phyloP scores from a whole-genome alignment of 2,329 filamentous ascomycete genomes.

The Zalaria obscura region DNA sequence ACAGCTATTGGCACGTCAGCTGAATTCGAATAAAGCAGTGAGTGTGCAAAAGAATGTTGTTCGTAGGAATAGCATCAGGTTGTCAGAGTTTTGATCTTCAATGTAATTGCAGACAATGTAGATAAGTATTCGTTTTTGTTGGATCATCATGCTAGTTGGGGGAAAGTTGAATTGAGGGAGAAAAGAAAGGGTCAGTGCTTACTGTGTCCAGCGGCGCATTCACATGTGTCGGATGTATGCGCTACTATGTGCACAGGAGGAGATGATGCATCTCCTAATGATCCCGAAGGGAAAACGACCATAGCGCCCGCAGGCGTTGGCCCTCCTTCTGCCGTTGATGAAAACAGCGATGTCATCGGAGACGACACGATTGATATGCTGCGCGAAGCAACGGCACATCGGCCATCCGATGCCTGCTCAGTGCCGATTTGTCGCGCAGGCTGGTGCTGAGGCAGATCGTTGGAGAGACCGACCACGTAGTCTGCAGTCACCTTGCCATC shows the following conservation, averaged over 20 bases:
- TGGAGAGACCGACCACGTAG: slow-evolving; percentile 14
- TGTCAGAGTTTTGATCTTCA: slow-evolving; percentile 87
- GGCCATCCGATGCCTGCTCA: not conserved
- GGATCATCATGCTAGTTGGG: slow-evolving; percentile 62
- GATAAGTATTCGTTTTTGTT: slow-evolving; percentile 84
- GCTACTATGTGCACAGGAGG: slow-evolving; percentile 48
- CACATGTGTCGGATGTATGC: slow-evolving; percentile 83
- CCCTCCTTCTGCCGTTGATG: slow-evolving; percentile 56
- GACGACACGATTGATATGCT: slow-evolving; percentile 54
- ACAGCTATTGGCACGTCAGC: slow-evolving; percentile 31
- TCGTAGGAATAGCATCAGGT: slow-evolving; percentile 51
- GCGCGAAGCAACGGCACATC: slow-evolving; percentile 6
- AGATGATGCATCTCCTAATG: slow-evolving; percentile 20
- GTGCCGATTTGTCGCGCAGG: not conserved
- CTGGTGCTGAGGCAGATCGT: slow-evolving; percentile 11
- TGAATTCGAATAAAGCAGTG: slow-evolving; percentile 8
- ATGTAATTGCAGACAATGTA: slow-evolving; percentile 96
- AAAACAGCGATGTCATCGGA: slow-evolving; percentile 52
- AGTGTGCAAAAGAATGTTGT: slow-evolving; percentile 7
- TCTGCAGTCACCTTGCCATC: slow-evolving; percentile 16
- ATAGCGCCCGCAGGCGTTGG: slow-evolving; percentile 62
- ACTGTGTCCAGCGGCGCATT: slow-evolving; percentile 84
- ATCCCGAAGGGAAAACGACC: slow-evolving; percentile 47
- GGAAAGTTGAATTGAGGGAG: slow-evolving; percentile 5
- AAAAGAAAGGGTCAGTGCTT: slow-evolving; percentile 36